Percentiles rank a stretch among this genome's conserved stretches.
phyloP scores from a whole-genome alignment of 1,139 yeast species.

The Candida sp. region DNA sequence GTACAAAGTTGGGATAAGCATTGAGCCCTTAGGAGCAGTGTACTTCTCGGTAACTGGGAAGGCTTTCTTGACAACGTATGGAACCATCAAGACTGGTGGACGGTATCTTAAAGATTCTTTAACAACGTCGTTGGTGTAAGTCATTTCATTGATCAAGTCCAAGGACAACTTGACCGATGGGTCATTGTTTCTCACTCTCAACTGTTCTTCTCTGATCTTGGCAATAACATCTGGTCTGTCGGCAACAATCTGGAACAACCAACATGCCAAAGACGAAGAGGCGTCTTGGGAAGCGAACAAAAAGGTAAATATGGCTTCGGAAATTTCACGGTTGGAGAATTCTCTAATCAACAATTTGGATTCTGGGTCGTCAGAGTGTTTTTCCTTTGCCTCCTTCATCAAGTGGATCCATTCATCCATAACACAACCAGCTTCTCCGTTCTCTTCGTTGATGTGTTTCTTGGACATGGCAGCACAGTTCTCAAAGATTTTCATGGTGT shows the following conservation, averaged over 20 bases:
- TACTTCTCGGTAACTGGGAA: constrained; percentile 85
- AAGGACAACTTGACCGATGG: constrained; percentile 62
- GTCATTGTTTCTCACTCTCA: constrained; percentile 80
- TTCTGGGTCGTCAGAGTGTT: constrained; percentile 46
- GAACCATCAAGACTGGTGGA: constrained; percentile 99
- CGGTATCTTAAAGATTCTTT: constrained; percentile 92
- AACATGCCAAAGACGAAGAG: constrained; percentile 96
- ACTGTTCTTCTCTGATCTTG: constrained; percentile 91
- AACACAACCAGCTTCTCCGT: constrained; percentile 83
- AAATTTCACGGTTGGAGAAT: constrained; percentile 88
- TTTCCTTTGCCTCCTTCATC: constrained; percentile 77
- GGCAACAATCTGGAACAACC: constrained; percentile 96
- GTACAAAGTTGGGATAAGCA: constrained; percentile 94
- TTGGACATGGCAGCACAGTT: constrained; percentile 88
- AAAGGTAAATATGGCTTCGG: constrained; percentile 96
- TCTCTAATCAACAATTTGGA: constrained; percentile 73
- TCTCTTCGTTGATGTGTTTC: constrained; percentile 68
- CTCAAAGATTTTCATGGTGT: constrained; percentile 91
- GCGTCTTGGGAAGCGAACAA: constrained; percentile 99
- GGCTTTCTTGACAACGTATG: constrained; percentile 85
- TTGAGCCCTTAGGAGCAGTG: constrained; percentile 95
- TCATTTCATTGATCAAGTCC: constrained; percentile 84
- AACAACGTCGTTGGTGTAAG: constrained; percentile 87
- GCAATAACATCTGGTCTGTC: constrained; percentile 91
- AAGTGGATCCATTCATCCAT: constrained; percentile 94